Base-by-base conservation (phyloP, 768 basidiomycete genomes). In the Boletus vinaceobasis region DNA sequence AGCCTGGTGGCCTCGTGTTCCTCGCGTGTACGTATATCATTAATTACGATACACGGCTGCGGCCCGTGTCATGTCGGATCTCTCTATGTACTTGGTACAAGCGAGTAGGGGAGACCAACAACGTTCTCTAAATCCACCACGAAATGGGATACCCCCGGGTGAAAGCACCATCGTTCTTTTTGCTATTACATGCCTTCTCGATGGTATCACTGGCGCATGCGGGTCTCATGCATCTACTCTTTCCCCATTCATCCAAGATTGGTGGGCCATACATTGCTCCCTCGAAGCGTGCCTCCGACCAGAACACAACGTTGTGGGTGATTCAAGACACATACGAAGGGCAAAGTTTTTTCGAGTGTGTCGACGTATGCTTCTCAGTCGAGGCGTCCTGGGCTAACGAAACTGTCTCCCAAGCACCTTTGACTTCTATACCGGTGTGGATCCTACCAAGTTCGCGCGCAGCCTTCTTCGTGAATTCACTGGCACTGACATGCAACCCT, bases 291-390 rank as follows among this genome's bases (percentile, higher is more conserved):
- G 39, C 57, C 51, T 52, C 60, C 37, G 26, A 9, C 33, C 32
- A 52, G 26, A 64, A 59, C 44, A 60, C 81, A 5, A 83, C 80
- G 60, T 63, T 88, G 7, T 90, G 88, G 88, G 71, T 87, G 14
- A 79, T 80, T 11, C 66, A 87, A 69, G 87, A 88, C 63, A 81
- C 79, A 5, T 89, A 86, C 63, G 75, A 79, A 42, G 88, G 88
- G 14, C 60, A 76, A 50, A 80, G 73, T 0, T 90, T 90, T 70
- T 90, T 88, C 65, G 79, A 88, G 88, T 89, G 55, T 47, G 75
- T 70, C 68, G 68, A 49, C 27, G 42, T 33, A n/a, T 44, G 4
- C 27, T 47, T 45, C 50, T 43, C 45, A 27, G 29, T 49, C 26
- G 14, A 36, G 32, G 27, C 7, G 26, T 44, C 38, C 52, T 11